These are phyloP conservation scores for Coemansia guatemalensis DNA, from an alignment of 192 early-diverging fungal species.

Conservation along the genomic window DNA sequence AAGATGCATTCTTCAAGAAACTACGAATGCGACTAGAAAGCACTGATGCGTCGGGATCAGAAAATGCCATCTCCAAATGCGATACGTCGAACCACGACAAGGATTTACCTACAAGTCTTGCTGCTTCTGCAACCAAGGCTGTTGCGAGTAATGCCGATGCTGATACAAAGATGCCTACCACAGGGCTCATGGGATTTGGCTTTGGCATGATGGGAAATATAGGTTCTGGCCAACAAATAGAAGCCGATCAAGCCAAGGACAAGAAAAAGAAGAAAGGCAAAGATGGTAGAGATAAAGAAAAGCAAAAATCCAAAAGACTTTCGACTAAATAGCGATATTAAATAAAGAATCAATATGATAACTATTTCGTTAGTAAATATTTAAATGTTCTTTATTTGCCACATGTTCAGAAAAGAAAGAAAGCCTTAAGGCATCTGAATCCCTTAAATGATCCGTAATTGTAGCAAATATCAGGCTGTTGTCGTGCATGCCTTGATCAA, in stretches of 20 bases:
- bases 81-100: background rate
- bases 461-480: background rate
- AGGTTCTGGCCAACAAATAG: background rate
- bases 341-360: background rate
- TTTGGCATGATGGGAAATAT: constrained; percentile 31
- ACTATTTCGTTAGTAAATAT: background rate
- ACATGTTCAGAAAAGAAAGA: background rate
- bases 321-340: background rate
- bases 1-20: constrained; percentile 41
- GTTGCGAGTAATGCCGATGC: no score
- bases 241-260: constrained; percentile 1
- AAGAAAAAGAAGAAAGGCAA: constrained; percentile 11
- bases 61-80: background rate
- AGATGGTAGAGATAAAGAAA: constrained; percentile 13
- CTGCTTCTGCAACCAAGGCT: no score
- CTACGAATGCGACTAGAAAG: constrained; percentile 20
- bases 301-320: background rate
- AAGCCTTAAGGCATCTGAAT: background rate
- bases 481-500: constrained; percentile 21
- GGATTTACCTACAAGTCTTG: no score
- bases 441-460: background rate
- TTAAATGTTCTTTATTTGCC: background rate
- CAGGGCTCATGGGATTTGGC: constrained; percentile 27
- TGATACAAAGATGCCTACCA: background rate
- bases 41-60: background rate